Evolutionary conservation across 225 moss, liverwort and hornwort genomes (phyloP).

Genomic region (Marchantia paleacea): DNA sequence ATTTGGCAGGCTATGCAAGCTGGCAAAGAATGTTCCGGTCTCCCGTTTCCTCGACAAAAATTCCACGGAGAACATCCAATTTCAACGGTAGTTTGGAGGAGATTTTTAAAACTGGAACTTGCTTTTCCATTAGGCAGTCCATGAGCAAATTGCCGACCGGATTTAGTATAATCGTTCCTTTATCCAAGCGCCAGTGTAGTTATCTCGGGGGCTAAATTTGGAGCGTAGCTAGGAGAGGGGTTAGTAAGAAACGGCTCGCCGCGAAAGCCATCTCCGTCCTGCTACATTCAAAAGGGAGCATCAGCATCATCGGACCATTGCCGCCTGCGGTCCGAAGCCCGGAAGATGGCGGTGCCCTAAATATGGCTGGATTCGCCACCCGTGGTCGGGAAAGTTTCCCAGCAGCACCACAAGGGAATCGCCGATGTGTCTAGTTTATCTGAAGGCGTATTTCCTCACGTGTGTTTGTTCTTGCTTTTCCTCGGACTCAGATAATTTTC

Average conservation of each 20-base stretch:
- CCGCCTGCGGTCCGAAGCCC: conserved; percentile 2
- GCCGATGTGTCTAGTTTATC: neutral
- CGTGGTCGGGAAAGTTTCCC: neutral
- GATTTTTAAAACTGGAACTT: neutral
- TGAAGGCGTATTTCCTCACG: neutral
- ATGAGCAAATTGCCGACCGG: neutral
- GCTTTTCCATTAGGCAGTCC: neutral
- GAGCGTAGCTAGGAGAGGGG: neutral
- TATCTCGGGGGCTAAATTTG: neutral
- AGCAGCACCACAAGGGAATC: neutral
- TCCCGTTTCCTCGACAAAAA: neutral
- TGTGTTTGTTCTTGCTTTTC: neutral
- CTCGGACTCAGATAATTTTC: neutral
- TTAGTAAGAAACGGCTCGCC: neutral
- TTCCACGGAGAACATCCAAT: neutral
- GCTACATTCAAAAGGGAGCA: too few relatives aligned
- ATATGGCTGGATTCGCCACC: neutral
- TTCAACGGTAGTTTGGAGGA: neutral
- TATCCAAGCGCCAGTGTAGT: neutral
- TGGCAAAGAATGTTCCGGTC: neutral
- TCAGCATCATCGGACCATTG: neutral
- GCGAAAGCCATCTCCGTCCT: neutral
- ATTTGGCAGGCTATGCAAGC: neutral
- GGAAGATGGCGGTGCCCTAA: neutral
- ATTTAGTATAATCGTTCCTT: neutral